These are phyloP conservation scores for Penicillium sp. DNA, from an alignment of 2,329 filamentous ascomycete genomes.

Conservation along the genomic window DNA sequence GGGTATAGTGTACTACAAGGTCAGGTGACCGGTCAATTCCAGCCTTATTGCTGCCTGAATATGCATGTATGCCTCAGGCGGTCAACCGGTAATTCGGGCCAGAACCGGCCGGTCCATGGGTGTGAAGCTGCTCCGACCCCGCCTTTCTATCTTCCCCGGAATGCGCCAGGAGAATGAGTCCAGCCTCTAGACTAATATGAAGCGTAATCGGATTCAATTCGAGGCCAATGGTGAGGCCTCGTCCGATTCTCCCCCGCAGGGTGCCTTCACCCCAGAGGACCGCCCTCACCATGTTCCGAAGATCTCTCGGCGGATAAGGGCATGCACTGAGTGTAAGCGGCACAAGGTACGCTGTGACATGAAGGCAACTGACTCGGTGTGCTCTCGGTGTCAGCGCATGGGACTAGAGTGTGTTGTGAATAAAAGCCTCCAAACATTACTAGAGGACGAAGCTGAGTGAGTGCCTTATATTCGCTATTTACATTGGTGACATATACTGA, in stretches of 20 bases:
- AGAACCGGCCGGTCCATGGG: slow-evolving; percentile 12
- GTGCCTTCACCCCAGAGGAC: slow-evolving; percentile 28
- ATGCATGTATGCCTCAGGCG: slow-evolving; percentile 20
- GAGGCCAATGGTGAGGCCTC: slow-evolving; percentile 38
- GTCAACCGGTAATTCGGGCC: slow-evolving; percentile 11
- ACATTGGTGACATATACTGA: slow-evolving; percentile 10
- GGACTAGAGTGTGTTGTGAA: slow-evolving; percentile 52
- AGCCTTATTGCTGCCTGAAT: slow-evolving; percentile 6
- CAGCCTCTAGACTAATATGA: slow-evolving; percentile 27
- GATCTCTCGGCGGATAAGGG: slow-evolving; percentile 47
- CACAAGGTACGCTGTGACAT: slow-evolving; percentile 57
- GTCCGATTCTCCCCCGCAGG: slow-evolving; percentile 34
- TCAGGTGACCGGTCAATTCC: slow-evolving; percentile 19
- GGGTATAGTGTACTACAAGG: slow-evolving; percentile 5
- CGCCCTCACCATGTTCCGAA: slow-evolving; percentile 38
- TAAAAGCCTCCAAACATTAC: slow-evolving; percentile 51
- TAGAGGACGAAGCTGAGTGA: slow-evolving; percentile 50
- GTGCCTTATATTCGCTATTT: slow-evolving; percentile 15
- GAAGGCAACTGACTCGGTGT: slow-evolving; percentile 48
- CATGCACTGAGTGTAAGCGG: slow-evolving; percentile 54
- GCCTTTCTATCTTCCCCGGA: slow-evolving; percentile 22
- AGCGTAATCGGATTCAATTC: slow-evolving; percentile 40
- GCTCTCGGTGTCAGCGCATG: slow-evolving; percentile 51
- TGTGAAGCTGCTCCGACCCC: slow-evolving; percentile 15
- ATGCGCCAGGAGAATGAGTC: slow-evolving; percentile 24